Base-by-base conservation (phyloP, 495 filamentous ascomycete genomes). In the Neurospora sp. region DNA sequence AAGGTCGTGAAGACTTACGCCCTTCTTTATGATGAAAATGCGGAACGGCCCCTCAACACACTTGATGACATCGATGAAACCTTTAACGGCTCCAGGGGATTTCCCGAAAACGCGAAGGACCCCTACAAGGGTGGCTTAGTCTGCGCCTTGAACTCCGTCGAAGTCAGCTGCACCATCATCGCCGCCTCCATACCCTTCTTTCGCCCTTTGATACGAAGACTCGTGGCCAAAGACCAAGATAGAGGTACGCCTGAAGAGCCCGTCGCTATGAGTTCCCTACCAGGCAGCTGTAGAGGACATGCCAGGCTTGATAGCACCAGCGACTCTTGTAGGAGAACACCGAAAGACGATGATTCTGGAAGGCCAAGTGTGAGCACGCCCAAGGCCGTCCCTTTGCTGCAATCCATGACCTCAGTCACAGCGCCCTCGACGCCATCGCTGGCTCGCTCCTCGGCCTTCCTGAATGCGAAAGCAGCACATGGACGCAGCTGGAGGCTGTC, bases 391-490 rank as follows among this genome's bases (percentile, higher is more conserved):
- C 81, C 0, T 85, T 85, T 49, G 20, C 72, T 3, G 84, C 81
- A 5, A 66, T 76, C 23, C 31, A 80, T 16, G 84, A 87, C 70
- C 77, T 86, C 39, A 76, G 74, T 8, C 73, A 77, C 49, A 71
- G 73, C 39, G 78, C 81, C 1, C 73, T 86, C 6, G 84, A 86
- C 72, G 73, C 78, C 35, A 81, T 85, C 44, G 77, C 79, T 38
- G 80, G 76, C 14, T 74, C 75, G 10, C 73, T 77, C 20, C 81
- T 85, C 71, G 82, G 82, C 11, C 72, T 77, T 18, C 72, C 72
- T 10, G 74, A 74, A 27, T 71, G 71, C 3, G 75, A 79, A 14
- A 77, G 72, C 44, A 77, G 74, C 18, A 77, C 74, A 2, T 72
- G 31, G 42, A 38, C 60, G 16, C 79, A 75, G 2, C 16, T 78